phyloP scores from a whole-genome alignment of 1,284 basidiomycete species.

The Malassezia sympodialis region DNA sequence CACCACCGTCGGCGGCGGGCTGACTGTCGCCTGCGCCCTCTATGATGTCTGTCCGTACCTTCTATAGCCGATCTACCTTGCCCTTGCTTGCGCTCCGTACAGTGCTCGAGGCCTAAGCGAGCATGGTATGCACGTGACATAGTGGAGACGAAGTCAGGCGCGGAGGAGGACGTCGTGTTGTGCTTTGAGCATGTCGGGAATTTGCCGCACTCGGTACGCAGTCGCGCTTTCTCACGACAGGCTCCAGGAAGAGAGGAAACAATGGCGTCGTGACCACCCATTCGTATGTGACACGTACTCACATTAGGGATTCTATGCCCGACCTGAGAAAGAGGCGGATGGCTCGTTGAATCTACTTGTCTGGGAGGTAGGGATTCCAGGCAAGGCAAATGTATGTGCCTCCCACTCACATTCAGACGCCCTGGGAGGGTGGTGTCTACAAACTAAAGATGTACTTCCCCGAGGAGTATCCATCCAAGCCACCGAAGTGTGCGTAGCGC shows the following conservation, averaged over 20 bases:
- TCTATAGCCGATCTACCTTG: not conserved
- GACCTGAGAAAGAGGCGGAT: constrained; percentile 75
- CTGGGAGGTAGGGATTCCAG: constrained; percentile 75
- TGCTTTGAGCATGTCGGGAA: constrained; percentile 15
- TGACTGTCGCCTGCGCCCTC: not conserved
- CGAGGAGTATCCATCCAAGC: constrained; percentile 71
- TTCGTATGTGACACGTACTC: constrained; percentile 61
- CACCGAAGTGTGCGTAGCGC: constrained; percentile 68
- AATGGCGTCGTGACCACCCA: constrained; percentile 98
- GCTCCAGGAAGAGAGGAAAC: constrained; percentile 79
- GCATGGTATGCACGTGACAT: constrained; percentile 2
- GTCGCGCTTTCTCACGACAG: not conserved
- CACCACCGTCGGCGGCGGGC: not conserved
- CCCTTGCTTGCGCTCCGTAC: not conserved
- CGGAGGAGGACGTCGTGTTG: not conserved
- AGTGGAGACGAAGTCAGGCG: not conserved
- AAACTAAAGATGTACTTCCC: constrained; percentile 69
- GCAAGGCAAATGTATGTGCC: constrained; percentile 47
- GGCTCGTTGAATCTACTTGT: constrained; percentile 91
- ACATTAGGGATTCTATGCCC: constrained; percentile 86
- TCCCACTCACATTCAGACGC: constrained; percentile 57
- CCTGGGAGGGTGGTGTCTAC: constrained; percentile 92
- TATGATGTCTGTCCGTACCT: not conserved
- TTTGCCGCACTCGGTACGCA: constrained; percentile 16
- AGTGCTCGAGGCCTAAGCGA: not conserved